phyloP scores from a whole-genome alignment of 805 yeast species.

The Ogataea minuta region DNA sequence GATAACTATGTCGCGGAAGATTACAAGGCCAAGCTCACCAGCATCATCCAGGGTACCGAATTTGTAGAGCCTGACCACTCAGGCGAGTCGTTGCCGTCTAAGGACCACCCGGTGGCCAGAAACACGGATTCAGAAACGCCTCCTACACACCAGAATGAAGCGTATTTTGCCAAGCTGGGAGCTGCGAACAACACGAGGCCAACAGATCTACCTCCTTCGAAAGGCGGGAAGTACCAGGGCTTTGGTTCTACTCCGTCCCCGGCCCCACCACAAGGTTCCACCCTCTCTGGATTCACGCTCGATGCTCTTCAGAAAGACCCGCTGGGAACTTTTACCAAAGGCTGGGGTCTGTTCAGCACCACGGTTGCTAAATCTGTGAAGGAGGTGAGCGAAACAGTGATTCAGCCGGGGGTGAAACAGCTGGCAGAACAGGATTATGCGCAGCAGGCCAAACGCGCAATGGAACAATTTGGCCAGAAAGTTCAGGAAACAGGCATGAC shows the following conservation, averaged over 20 bases:
- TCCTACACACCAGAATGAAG: constrained; percentile 66
- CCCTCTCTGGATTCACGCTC: constrained; percentile 56
- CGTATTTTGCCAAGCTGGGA: constrained; percentile 80
- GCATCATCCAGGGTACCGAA: constrained; percentile 68
- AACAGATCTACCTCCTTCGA: constrained; percentile 79
- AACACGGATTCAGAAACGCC: constrained; percentile 6
- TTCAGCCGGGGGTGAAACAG: constrained; percentile 86
- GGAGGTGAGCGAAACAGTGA: constrained; percentile 84
- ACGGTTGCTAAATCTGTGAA: constrained; percentile 78
- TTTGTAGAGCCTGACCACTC: constrained; percentile 66
- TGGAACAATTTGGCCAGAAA: constrained; percentile 93
- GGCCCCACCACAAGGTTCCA: constrained; percentile 32
- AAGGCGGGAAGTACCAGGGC: constrained; percentile 91
- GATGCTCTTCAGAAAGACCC: constrained; percentile 82
- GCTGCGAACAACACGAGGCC: constrained; percentile 70
- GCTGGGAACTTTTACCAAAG: constrained; percentile 82
- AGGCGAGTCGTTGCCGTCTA: constrained; percentile 41
- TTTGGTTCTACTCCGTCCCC: constrained; percentile 79
- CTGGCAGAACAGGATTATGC: constrained; percentile 78
- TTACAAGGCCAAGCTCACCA: constrained; percentile 77
- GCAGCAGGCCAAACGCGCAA: constrained; percentile 83
- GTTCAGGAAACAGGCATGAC: constrained; percentile 84
- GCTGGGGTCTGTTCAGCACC: constrained; percentile 92
- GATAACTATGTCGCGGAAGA: constrained; percentile 93
- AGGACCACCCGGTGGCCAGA: constrained; percentile 8